Percentiles rank a stretch among this genome's conserved stretches.
phyloP scores from a whole-genome alignment of 768 basidiomycete genomes.

The Solioccasus polychromus region DNA sequence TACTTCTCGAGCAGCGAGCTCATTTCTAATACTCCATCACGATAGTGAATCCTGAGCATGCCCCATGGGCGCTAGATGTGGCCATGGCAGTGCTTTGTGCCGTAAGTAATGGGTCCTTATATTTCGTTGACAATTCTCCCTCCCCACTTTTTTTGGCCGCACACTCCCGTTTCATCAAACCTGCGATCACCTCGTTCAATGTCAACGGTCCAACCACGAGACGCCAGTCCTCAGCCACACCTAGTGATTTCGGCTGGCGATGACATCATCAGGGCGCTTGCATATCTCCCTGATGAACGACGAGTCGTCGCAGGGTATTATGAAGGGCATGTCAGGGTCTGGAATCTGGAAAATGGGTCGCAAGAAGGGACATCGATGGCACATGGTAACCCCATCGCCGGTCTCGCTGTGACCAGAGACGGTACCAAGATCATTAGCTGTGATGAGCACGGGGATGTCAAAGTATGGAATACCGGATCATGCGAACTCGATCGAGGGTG shows the following conservation, averaged over 20 bases:
- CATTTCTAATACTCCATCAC: too few relatives aligned
- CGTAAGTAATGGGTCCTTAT: too few relatives aligned
- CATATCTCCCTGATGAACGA: constrained; percentile 4
- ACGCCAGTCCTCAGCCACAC: background rate
- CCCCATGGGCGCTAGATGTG: too few relatives aligned
- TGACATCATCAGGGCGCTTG: background rate
- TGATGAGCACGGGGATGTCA: background rate
- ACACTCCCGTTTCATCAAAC: too few relatives aligned
- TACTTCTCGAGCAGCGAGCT: too few relatives aligned
- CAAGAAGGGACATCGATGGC: background rate
- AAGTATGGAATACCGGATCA: too few relatives aligned
- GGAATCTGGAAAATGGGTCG: background rate
- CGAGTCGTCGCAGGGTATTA: background rate
- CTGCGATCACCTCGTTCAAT: too few relatives aligned
- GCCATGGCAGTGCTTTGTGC: too few relatives aligned
- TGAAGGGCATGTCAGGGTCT: background rate
- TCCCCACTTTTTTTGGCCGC: background rate
- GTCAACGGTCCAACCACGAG: background rate
- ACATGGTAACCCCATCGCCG: background rate
- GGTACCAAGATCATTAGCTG: background rate
- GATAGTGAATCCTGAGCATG: too few relatives aligned
- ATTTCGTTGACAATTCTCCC: background rate
- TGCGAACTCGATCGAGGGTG: too few relatives aligned
- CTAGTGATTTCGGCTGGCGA: background rate
- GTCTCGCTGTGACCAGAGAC: background rate